Evolutionary conservation across 495 filamentous ascomycete genomes (phyloP).

Genomic region (Evernia prunastri): DNA sequence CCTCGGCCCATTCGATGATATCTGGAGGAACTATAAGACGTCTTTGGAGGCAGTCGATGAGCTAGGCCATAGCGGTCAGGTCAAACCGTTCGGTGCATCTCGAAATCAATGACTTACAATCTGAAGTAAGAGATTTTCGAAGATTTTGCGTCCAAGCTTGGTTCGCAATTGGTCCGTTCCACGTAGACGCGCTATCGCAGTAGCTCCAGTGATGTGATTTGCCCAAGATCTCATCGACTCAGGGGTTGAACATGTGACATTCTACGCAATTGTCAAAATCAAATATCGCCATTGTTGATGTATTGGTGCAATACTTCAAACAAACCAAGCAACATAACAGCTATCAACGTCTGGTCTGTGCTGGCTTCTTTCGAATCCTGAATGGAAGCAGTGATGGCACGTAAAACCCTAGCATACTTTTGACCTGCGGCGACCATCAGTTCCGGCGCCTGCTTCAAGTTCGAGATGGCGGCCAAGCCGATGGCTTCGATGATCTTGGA

Average conservation of each 20-base stretch:
- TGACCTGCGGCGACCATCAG: conserved; percentile 37
- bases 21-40: conserved; percentile 8
- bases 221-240: conserved; percentile 41
- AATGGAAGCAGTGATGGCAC: conserved; percentile 49
- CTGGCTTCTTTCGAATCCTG: conserved; percentile 47
- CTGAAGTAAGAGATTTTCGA: conserved; percentile 46
- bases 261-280: conserved; percentile 7
- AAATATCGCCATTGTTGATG: no score
- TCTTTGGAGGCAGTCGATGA: conserved; percentile 19
- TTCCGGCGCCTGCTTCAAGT: conserved; percentile 33
- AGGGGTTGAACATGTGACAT: conserved; percentile 10
- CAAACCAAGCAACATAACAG: conserved; percentile 52
- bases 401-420: conserved; percentile 45
- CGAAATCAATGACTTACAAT: conserved; percentile 35
- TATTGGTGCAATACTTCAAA: conserved; percentile 28
- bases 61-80: conserved; percentile 11
- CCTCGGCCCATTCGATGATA: conserved; percentile 13
- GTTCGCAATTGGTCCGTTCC: conserved; percentile 46
- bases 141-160: conserved; percentile 41
- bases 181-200: conserved; percentile 46
- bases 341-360: conserved; percentile 55
- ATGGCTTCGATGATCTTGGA: conserved; percentile 43
- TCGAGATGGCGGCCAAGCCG: conserved; percentile 46
- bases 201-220: conserved; percentile 49
- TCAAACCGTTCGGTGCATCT: background rate